These are phyloP conservation scores for Sugiyamaella qingdaonensis DNA, from an alignment of 805 yeast species.

Conservation along the genomic window DNA sequence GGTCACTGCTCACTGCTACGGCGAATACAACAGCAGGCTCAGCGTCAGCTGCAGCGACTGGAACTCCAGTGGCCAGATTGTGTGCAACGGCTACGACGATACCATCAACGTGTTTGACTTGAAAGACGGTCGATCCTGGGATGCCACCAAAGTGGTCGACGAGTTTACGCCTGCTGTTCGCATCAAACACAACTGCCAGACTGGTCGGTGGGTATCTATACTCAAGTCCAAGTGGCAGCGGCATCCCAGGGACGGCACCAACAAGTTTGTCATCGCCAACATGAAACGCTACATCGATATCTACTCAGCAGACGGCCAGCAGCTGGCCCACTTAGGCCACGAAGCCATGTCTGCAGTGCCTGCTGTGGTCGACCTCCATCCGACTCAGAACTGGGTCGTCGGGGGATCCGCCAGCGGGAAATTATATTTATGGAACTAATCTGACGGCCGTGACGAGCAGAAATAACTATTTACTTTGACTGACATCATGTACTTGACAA, in stretches of 20 bases:
- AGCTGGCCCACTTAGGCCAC: slow-evolving; percentile 67
- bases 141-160: slow-evolving; percentile 13
- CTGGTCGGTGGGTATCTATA: slow-evolving; percentile 96
- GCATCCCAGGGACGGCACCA: slow-evolving; percentile 61
- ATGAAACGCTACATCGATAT: slow-evolving; percentile 88
- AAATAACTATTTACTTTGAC: background rate
- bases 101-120: slow-evolving; percentile 69
- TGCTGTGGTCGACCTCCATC: slow-evolving; percentile 82
- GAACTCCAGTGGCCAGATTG: slow-evolving; percentile 62
- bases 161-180: slow-evolving; percentile 54
- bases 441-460: background rate
- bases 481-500: background rate
- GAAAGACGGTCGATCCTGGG: slow-evolving; percentile 29
- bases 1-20: slow-evolving; percentile 48
- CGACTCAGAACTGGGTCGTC: slow-evolving; percentile 79
- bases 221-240: slow-evolving; percentile 84
- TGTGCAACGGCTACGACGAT: slow-evolving; percentile 92
- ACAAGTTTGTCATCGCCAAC: slow-evolving; percentile 87
- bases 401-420: slow-evolving; percentile 97
- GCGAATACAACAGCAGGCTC: slow-evolving; percentile 65
- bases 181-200: slow-evolving; percentile 86
- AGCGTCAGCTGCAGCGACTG: slow-evolving; percentile 85
- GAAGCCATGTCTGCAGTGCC: slow-evolving; percentile 81
- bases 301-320: slow-evolving; percentile 70
- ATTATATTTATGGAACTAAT: slow-evolving; percentile 51